Evolutionary conservation across 2,329 filamentous ascomycete species (phyloP).

Genomic region (Fusarium sp.): DNA sequence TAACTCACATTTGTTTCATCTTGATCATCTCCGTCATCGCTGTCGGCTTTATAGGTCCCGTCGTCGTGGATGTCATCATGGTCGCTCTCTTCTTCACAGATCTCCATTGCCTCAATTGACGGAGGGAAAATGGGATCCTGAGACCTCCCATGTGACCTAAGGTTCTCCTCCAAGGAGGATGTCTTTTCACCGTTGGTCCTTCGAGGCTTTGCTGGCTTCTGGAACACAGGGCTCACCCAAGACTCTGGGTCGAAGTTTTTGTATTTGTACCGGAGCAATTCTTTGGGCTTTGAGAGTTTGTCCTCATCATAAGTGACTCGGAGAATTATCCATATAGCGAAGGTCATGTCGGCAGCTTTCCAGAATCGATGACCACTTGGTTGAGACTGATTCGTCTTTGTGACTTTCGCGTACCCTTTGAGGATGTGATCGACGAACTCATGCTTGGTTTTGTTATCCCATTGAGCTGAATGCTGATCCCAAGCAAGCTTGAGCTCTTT

Average conservation of each 20-base stretch:
- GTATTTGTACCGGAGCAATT: neutral
- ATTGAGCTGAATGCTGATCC: neutral
- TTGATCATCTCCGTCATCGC: neutral
- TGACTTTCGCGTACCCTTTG: neutral
- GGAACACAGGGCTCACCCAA: neutral
- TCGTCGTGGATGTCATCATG: neutral
- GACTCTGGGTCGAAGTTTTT: neutral
- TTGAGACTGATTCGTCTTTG: neutral
- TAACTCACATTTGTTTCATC: neutral
- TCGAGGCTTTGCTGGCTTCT: fast-evolving
- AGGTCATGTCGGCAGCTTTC: neutral
- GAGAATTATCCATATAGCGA: neutral
- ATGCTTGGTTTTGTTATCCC: neutral
- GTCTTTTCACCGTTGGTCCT: fast-evolving
- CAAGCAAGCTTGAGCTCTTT: neutral
- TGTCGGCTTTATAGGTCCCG: neutral
- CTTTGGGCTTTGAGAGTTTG: neutral
- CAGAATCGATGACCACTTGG: neutral
- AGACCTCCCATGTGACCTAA: neutral
- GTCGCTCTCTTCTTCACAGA: neutral
- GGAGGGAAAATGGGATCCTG: neutral
- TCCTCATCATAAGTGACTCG: neutral
- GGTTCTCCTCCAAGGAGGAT: neutral
- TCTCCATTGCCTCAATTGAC: neutral
- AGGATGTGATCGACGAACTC: neutral